Evolutionary conservation across 148 eudicot species (phyloP), one percentile per base, ranked within the genome.

Genomic region (Mesembryanthemum crystallinum): DNA sequence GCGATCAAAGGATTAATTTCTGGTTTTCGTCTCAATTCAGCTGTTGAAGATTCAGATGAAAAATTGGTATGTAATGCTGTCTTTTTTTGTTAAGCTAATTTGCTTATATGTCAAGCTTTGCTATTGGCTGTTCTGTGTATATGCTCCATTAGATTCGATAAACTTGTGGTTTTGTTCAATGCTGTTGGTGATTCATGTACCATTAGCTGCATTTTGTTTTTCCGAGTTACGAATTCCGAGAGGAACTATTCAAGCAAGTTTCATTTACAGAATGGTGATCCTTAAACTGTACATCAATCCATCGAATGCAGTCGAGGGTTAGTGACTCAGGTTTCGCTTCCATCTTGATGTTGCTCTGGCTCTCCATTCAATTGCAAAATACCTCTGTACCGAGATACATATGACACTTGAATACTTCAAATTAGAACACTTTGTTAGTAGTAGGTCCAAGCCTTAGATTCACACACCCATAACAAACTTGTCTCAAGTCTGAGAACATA

Each of bases 61-160:
- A 84, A 81, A 33, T 77, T 79, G 98, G 98, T 91, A 91, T 76
- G 73, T 43, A 27, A 65, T 25, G 57, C 20, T 71, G 77, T n/a
- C 47, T 42, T 64, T 43, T 62, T 14, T 32, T 55, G 10, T 72
- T 73, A 28, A 69, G 76, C 66, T 81, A 45, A 55, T 57, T 29
- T 52, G 47, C 17, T 25, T 30, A 33, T 29, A 11, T 32, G 15
- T 23, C 18, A 7, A 49, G n/a, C n/a, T n/a, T n/a, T 47, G 27
- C 64, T 2, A 58, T 23, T 49, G 30, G 35, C 45, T 35, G 45
- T 51, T 27, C 33, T 33, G 57, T 24, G 29, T 25, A 43, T 52
- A 29, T 71, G 37, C 0, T 14, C 6, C 10, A 69, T 45, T 72
- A 13, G 42, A 55, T 67, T 67, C 67, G 33, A n/a, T 54, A 72